A percentile compares a stretch with the other conserved stretches of the same genome.
Evolutionary conservation across 129 eudicot species (phyloP).

Genomic region (Escallonia herrerae): DNA sequence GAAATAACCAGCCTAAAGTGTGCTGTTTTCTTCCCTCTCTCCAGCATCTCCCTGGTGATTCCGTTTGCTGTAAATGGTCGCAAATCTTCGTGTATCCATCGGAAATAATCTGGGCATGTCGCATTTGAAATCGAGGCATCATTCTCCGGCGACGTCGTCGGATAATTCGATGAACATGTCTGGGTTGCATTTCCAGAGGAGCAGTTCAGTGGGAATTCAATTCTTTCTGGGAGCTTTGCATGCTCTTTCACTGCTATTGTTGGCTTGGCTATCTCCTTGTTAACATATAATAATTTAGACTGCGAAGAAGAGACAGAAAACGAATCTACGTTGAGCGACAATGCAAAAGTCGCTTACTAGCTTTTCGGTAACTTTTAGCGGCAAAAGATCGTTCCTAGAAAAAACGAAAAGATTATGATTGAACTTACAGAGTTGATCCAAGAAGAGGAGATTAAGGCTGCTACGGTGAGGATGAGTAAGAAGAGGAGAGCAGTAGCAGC

Average conservation of each 20-base stretch:
- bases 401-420: neutral
- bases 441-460: no score
- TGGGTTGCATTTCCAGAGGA: slow-evolving; percentile 7
- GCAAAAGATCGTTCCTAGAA: neutral
- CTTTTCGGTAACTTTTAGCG: neutral
- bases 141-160: neutral
- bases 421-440: slow-evolving; percentile 39
- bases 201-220: slow-evolving; percentile 16
- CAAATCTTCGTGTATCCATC: slow-evolving; percentile 32
- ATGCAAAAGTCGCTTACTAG: neutral
- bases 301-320: no score
- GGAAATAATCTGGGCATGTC: slow-evolving; percentile 29
- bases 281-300: neutral
- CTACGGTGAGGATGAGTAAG: no score
- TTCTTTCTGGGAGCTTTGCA: neutral
- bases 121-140: slow-evolving; percentile 1
- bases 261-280: neutral
- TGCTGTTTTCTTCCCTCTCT: slow-evolving; percentile 14
- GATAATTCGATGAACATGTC: slow-evolving; percentile 17
- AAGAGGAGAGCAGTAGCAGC: no score
- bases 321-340: no score
- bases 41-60: slow-evolving; percentile 22
- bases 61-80: slow-evolving; percentile 20
- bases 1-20: slow-evolving; percentile 24
- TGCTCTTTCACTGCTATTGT: neutral